Percentiles rank a stretch among this genome's conserved stretches.
These are phyloP conservation scores for Batkoa obscura DNA, from an alignment of 371 early-diverging fungal genomes.

Conservation along the genomic window DNA sequence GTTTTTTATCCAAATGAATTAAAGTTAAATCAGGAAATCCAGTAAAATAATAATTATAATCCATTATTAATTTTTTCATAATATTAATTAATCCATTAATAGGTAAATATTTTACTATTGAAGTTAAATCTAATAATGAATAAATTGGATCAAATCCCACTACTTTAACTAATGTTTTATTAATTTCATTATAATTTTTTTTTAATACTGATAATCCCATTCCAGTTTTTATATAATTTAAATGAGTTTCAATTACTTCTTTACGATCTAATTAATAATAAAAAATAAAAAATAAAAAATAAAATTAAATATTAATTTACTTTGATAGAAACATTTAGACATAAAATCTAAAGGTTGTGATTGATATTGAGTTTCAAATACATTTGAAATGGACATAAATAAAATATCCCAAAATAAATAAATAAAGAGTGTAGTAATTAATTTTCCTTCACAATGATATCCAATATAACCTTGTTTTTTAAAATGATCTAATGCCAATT, in stretches of 20 bases:
- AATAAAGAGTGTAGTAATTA: constrained; percentile 34
- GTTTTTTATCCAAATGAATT: constrained; percentile 34
- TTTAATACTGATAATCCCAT: background rate
- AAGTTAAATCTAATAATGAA: background rate
- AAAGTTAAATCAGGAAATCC: constrained; percentile 50
- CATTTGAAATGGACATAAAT: constrained; percentile 38
- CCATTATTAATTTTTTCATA: constrained; percentile 34
- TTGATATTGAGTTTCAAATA: constrained; percentile 57
- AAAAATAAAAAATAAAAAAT: background rate
- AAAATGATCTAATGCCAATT: constrained; percentile 35
- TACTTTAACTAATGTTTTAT: background rate
- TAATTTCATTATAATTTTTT: constrained; percentile 6
- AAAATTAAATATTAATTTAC: constrained; percentile 9
- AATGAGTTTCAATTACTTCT: constrained; percentile 27
- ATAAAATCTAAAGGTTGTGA: constrained; percentile 43
- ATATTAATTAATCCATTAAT: constrained; percentile 26
- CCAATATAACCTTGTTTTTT: constrained; percentile 30
- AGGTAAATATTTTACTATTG: constrained; percentile 29
- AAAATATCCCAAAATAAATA: constrained; percentile 56
- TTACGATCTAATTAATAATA: constrained; percentile 15
- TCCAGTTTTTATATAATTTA: constrained; percentile 20
- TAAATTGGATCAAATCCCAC: constrained; percentile 6
- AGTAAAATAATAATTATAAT: constrained; percentile 35
- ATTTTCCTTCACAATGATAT: constrained; percentile 43
- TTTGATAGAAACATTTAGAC: constrained; percentile 42